phyloP scores from a whole-genome alignment of 1,284 basidiomycete species.

The Ganoderma sinense region DNA sequence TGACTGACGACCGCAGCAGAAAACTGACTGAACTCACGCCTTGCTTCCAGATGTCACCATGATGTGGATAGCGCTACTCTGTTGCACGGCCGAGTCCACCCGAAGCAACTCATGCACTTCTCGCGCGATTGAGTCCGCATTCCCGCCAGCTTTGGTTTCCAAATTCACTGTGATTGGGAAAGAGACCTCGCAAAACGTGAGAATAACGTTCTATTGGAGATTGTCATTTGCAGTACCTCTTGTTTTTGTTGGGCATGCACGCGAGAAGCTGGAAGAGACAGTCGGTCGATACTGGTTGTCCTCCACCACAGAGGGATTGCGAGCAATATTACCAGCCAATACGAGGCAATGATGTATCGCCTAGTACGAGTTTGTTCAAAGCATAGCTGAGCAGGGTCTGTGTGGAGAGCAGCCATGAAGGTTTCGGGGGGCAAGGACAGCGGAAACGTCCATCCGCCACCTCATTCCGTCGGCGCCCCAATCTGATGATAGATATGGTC shows the following conservation, averaged over 20 bases:
- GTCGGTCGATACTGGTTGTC: slow-evolving; percentile 85
- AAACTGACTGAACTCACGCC: slow-evolving; percentile 15
- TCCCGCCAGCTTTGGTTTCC: slow-evolving; percentile 36
- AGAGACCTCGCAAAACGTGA: slow-evolving; percentile 44
- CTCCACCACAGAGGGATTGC: slow-evolving; percentile 90
- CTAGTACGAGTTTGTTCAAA: slow-evolving; percentile 59
- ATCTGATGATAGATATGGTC: neutral
- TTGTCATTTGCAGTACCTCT: slow-evolving; percentile 33
- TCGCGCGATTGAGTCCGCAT: slow-evolving; percentile 13
- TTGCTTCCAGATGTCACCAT: slow-evolving; percentile 8
- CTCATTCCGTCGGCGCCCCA: slow-evolving; percentile 15
- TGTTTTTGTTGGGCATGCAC: slow-evolving; percentile 61
- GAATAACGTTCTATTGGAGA: neutral
- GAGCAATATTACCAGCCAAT: slow-evolving; percentile 78
- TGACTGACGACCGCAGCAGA: neutral
- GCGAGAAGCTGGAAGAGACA: slow-evolving; percentile 72
- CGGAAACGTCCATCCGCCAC: slow-evolving; percentile 19
- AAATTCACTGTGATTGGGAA: slow-evolving; percentile 64
- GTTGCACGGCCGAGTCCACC: slow-evolving; percentile 9
- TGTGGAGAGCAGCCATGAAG: slow-evolving; percentile 20
- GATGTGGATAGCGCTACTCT: slow-evolving; percentile 21
- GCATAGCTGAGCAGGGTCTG: slow-evolving; percentile 47
- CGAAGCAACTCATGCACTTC: slow-evolving; percentile 26
- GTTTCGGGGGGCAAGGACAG: neutral
- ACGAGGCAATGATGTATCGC: slow-evolving; percentile 70